Conservation (phyloP, 2,329 filamentous ascomycete genomes). For the Lizonia empirigonia region DNA sequence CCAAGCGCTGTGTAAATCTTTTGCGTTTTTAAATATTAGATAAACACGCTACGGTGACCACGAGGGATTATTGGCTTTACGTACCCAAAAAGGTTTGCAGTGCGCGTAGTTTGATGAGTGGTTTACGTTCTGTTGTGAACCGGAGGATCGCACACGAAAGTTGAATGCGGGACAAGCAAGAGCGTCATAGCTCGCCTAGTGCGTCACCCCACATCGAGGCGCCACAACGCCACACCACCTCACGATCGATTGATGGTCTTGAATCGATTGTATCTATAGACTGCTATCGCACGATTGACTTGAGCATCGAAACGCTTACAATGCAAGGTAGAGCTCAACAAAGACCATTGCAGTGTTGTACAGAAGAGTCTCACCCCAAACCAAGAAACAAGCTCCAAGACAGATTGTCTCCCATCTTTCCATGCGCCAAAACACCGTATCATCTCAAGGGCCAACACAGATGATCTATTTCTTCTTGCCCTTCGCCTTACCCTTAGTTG, state of each 20-base stretch:
- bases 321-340: constrained; percentile 1
- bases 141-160: constrained; percentile 2
- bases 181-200: constrained; percentile 14
- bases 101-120: neutral
- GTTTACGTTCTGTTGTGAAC: constrained; percentile 2
- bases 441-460: constrained; percentile 1
- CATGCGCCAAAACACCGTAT: constrained; percentile 24
- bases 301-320: neutral
- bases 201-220: constrained; percentile 8
- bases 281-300: neutral
- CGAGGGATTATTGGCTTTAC: no score
- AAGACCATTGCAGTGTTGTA: constrained; percentile 5
- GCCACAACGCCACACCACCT: neutral
- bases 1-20: neutral
- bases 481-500: constrained; percentile 55
- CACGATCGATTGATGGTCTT: neutral
- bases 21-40: neutral
- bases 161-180: constrained; percentile 11
- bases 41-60: neutral
- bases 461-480: constrained; percentile 54
- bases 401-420: neutral
- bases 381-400: neutral
- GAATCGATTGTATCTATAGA: neutral
- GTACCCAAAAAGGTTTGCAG: neutral
- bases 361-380: constrained; percentile 1